phyloP scores from a whole-genome alignment of 2,329 filamentous ascomycete genomes.

The Scedosporium boydii region DNA sequence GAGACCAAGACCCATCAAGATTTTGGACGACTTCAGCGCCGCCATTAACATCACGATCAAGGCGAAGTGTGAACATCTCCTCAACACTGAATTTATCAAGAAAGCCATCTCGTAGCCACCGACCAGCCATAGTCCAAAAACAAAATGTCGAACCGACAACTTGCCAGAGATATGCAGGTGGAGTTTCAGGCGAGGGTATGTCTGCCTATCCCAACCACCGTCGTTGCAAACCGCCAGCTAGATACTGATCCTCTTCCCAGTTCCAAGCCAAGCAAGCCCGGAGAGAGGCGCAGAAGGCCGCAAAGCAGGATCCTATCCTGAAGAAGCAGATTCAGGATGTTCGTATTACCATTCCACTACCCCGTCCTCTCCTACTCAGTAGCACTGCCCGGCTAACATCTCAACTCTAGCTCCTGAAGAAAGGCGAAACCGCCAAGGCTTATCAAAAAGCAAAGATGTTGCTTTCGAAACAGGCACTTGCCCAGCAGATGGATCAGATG shows the following conservation, averaged over 20 bases:
- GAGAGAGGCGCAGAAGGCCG: slow-evolving; percentile 50
- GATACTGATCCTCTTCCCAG: slow-evolving; percentile 15
- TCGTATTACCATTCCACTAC: slow-evolving; percentile 3
- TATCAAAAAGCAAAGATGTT: slow-evolving; percentile 56
- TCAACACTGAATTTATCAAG: too few relatives aligned
- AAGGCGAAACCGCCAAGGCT: slow-evolving; percentile 53
- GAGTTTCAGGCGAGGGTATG: slow-evolving; percentile 51
- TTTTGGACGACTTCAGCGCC: too few relatives aligned
- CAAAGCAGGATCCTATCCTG: slow-evolving; percentile 49
- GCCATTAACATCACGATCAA: too few relatives aligned
- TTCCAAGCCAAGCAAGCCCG: slow-evolving; percentile 55
- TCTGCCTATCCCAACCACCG: neutral
- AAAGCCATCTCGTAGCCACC: too few relatives aligned
- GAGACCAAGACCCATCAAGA: too few relatives aligned
- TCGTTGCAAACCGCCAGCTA: neutral
- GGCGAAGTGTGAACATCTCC: too few relatives aligned
- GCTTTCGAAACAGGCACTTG: slow-evolving; percentile 51
- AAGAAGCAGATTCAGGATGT: slow-evolving; percentile 54
- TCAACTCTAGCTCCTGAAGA: slow-evolving; percentile 38
- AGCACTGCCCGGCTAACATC: neutral
- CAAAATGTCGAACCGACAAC: slow-evolving; percentile 50
- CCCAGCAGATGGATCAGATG: slow-evolving; percentile 54
- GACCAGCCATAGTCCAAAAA: slow-evolving; percentile 3
- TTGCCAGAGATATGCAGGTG: slow-evolving; percentile 51
- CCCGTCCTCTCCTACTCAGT: neutral